A percentile compares a stretch with the other conserved stretches of the same genome.
These are phyloP conservation scores for Triticum turgidum DNA, from an alignment of 176 grass and related monocot species.

Conservation along the genomic window DNA sequence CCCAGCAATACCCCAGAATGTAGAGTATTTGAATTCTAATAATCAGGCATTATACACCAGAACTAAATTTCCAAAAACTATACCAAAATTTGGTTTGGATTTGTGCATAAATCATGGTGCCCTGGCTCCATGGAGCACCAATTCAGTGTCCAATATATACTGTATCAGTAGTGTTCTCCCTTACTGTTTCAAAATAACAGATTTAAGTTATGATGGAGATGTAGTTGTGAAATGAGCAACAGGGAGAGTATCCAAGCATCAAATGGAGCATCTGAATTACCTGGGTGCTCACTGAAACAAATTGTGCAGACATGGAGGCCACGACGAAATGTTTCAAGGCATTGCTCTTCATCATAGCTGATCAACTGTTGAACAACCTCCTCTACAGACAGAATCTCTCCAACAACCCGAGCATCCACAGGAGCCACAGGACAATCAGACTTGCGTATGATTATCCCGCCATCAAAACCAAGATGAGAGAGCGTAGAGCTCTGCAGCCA, in stretches of 20 bases:
- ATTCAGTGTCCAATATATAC: not conserved
- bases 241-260: not conserved
- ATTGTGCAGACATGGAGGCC: slow-evolving; percentile 48
- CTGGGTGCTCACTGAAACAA: slow-evolving; percentile 43
- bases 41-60: not conserved
- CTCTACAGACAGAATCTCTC: slow-evolving; percentile 22
- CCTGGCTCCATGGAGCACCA: not conserved
- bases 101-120: not conserved
- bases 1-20: not conserved
- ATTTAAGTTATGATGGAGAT: not conserved
- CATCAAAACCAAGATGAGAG: slow-evolving; percentile 55
- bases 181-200: not conserved
- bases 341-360: slow-evolving; percentile 46
- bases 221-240: not conserved
- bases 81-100: not conserved
- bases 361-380: slow-evolving; percentile 38
- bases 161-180: not conserved
- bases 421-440: not conserved
- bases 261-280: slow-evolving; percentile 15
- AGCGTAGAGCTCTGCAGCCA: slow-evolving; percentile 49
- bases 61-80: not conserved
- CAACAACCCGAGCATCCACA: slow-evolving; percentile 34
- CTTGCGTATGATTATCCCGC: slow-evolving; percentile 29
- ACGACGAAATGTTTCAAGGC: slow-evolving; percentile 48
- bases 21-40: not conserved